These are phyloP conservation scores for Chenopodium berlandieri DNA, from an alignment of 148 eudicot genomes.

Conservation along the genomic window DNA sequence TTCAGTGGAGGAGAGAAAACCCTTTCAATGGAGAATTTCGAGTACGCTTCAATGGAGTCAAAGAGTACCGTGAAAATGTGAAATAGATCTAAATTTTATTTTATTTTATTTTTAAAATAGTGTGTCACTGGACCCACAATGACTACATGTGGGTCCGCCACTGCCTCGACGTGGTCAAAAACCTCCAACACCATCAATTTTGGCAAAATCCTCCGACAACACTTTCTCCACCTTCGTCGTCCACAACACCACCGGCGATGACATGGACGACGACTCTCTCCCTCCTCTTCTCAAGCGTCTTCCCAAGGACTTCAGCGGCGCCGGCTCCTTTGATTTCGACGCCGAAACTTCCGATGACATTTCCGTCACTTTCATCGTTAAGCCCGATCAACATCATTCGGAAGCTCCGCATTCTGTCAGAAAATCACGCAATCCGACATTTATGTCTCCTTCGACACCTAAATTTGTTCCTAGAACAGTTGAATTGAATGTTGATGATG, in stretches of 20 bases:
- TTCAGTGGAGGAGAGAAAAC: too few relatives aligned
- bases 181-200: slow-evolving; percentile 24
- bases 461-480: background rate
- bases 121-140: too few relatives aligned
- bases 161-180: slow-evolving; percentile 44
- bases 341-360: slow-evolving; percentile 36
- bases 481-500: slow-evolving; percentile 10
- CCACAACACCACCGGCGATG: slow-evolving; percentile 42
- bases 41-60: too few relatives aligned
- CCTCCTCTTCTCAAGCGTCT: slow-evolving; percentile 88
- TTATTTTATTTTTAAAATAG: too few relatives aligned
- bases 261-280: slow-evolving; percentile 57
- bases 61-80: too few relatives aligned
- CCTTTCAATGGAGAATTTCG: too few relatives aligned
- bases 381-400: slow-evolving; percentile 26
- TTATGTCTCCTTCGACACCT: slow-evolving; percentile 4
- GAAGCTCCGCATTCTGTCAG: slow-evolving; percentile 19
- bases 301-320: slow-evolving; percentile 86
- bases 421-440: slow-evolving; percentile 33
- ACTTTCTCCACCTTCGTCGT: slow-evolving; percentile 55
- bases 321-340: slow-evolving; percentile 44
- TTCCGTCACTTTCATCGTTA: slow-evolving; percentile 69
- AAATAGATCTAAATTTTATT: too few relatives aligned
- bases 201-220: slow-evolving; percentile 40
- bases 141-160: too few relatives aligned